A percentile compares a stretch with the other conserved stretches of the same genome.
Evolutionary conservation across 768 basidiomycete genomes (phyloP).

Genomic region (Lactarius vividus): DNA sequence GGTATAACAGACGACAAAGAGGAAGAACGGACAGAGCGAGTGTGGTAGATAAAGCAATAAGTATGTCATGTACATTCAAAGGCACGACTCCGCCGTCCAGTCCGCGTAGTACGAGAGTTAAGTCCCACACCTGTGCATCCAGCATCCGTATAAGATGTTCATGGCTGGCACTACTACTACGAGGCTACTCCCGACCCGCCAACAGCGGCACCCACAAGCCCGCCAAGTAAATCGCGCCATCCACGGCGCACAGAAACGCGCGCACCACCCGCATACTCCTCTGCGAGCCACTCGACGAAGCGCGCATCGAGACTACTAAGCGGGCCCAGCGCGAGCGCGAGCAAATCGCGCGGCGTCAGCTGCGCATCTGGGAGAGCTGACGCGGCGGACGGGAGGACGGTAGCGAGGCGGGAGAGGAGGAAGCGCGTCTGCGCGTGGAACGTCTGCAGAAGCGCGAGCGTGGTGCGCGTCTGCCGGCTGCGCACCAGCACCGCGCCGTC

Average conservation of each 20-base stretch:
- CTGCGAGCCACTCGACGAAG: constrained; percentile 75
- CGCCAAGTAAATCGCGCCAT: constrained; percentile 47
- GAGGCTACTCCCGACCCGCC: neutral
- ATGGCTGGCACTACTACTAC: neutral
- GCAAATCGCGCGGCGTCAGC: constrained; percentile 34
- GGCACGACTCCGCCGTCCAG: no score
- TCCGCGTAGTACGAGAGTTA: no score
- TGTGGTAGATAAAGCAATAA: no score
- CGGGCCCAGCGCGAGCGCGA: constrained; percentile 69
- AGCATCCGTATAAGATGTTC: no score
- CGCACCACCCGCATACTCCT: constrained; percentile 51
- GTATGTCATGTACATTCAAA: neutral
- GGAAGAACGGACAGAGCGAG: no score
- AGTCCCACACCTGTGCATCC: no score
- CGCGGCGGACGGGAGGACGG: neutral
- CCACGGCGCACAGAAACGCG: constrained; percentile 42
- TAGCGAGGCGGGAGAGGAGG: constrained; percentile 47
- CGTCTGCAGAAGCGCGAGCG: constrained; percentile 54
- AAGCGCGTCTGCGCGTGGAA: constrained; percentile 62
- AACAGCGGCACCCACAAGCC: constrained; percentile 44
- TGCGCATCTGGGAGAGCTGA: neutral
- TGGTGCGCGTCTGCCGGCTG: constrained; percentile 42
- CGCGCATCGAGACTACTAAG: constrained; percentile 64
- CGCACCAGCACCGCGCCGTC: constrained; percentile 46
- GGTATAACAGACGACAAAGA: no score